Evolutionary conservation across 208 protist species (phyloP), one percentile per base, ranked within the genome.

Genomic region (Zelonia costaricensis): DNA sequence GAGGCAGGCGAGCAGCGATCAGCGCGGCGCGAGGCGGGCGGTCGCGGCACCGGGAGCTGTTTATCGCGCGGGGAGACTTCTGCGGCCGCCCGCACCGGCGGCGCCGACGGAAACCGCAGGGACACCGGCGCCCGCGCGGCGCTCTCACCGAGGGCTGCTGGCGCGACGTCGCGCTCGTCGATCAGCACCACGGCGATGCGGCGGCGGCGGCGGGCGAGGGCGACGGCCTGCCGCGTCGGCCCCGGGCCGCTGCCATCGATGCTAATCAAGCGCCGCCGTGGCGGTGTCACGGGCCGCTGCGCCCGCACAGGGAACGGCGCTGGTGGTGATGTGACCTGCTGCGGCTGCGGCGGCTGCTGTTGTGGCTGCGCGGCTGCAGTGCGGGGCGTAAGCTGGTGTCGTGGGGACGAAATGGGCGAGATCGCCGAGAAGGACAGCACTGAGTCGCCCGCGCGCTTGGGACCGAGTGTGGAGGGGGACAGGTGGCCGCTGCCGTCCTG

Each of bases 181-280:
- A 74, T 56, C 15, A 74, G 25, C 15, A 74, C 54, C 18, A 74
- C 42, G 3, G 67, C 67, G 5, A 74, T 30, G 7, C 67, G 67
- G 9, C 57, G 59, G 9, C 52, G 51, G 6, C 59, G 58, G 5
- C 52, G 67, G 8, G 59, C 67, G 23, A 65, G 55, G 4, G 67
- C 67, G 20, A 72, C 57, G 5, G 65, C 65, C 49, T 72, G 57
- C 22, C 65, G 58, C 25, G 54, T n/a, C 23, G 60, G 27, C 15
- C 30, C 55, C 8, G 31, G 23, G 16, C 45, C 40, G 43, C 61
- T 65, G 15, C 48, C 44, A 35, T 48, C 55, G 28, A 72, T 60
- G 43, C 65, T 72, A 44, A 72, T 65, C 4, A 72, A 23, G 5
- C 45, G 56, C 5, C 57, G 58, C 15, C 65, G 49, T 7, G 58